Conservation (phyloP, 1,284 basidiomycete species). For the Boletellus deceptivus region DNA sequence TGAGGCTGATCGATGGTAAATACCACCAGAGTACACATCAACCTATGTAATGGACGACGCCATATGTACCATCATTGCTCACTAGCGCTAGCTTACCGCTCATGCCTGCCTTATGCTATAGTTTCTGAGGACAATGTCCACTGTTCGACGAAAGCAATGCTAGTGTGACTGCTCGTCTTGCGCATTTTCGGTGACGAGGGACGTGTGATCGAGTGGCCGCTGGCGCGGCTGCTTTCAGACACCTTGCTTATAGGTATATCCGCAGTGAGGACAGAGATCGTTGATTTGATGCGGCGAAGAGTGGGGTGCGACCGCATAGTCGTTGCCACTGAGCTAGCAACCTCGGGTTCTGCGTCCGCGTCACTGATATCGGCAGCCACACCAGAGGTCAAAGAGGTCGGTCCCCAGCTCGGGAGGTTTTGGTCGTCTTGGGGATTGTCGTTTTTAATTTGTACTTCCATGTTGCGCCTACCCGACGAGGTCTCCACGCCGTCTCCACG, state of each 20-base stretch:
- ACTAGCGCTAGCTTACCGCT: constrained; percentile 6
- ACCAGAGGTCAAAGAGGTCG: constrained; percentile 12
- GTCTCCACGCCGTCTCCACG: constrained; percentile 63
- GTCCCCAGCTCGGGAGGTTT: constrained; percentile 51
- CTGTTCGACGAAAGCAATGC: constrained; percentile 57
- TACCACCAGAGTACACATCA: constrained; percentile 14
- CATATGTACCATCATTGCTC: not conserved
- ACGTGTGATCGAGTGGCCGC: constrained; percentile 30
- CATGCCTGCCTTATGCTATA: constrained; percentile 34
- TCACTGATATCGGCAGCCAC: constrained; percentile 7
- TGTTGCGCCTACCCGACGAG: constrained; percentile 37
- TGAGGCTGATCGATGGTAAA: constrained; percentile 7
- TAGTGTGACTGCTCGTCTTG: constrained; percentile 50
- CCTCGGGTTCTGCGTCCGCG: constrained; percentile 6
- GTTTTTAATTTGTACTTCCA: constrained; percentile 38
- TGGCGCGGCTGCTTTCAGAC: constrained; percentile 17
- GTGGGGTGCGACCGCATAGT: constrained; percentile 17
- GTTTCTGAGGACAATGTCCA: constrained; percentile 59
- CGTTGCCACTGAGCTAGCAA: constrained; percentile 5
- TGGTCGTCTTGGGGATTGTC: constrained; percentile 31
- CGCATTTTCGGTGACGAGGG: constrained; percentile 52
- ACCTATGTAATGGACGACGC: constrained; percentile 6
- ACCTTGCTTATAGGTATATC: constrained; percentile 24
- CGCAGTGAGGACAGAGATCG: constrained; percentile 32
- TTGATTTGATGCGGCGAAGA: constrained; percentile 43